Conservation (phyloP, 805 yeast genomes). For the Myxozyma melibiosi region DNA sequence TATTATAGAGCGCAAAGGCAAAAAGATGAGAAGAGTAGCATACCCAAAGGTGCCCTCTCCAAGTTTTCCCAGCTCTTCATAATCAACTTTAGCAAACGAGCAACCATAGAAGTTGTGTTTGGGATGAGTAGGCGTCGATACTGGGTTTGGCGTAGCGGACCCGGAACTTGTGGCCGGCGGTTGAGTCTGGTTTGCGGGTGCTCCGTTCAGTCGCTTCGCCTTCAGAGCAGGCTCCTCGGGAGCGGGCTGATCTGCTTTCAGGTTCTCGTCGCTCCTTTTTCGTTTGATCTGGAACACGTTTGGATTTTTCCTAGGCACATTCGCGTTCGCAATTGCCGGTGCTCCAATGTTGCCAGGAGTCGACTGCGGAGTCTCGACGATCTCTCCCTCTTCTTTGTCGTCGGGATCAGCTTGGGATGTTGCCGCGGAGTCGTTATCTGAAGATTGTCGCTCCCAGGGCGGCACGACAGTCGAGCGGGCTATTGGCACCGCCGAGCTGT, state of each 20-base stretch:
- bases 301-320: neutral
- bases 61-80: constrained; percentile 47
- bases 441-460: too few relatives aligned
- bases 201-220: too few relatives aligned
- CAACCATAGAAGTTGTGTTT: constrained; percentile 40
- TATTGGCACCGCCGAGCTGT: too few relatives aligned
- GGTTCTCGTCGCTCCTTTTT: neutral
- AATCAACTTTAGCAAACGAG: constrained; percentile 40
- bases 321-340: neutral
- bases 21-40: constrained; percentile 9
- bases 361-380: neutral
- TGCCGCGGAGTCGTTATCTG: too few relatives aligned
- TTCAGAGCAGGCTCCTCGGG: too few relatives aligned
- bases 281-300: neutral
- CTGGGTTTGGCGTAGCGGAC: neutral
- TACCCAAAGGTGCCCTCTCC: constrained; percentile 86
- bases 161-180: neutral
- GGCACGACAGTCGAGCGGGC: too few relatives aligned
- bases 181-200: neutral
- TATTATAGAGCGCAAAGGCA: neutral
- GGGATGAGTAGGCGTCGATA: neutral
- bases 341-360: neutral
- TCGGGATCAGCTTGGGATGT: neutral
- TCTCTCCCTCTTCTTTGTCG: constrained; percentile 11
- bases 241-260: neutral